Base-by-base conservation (phyloP, 2,329 filamentous ascomycete species). In the Penicillium sp. region DNA sequence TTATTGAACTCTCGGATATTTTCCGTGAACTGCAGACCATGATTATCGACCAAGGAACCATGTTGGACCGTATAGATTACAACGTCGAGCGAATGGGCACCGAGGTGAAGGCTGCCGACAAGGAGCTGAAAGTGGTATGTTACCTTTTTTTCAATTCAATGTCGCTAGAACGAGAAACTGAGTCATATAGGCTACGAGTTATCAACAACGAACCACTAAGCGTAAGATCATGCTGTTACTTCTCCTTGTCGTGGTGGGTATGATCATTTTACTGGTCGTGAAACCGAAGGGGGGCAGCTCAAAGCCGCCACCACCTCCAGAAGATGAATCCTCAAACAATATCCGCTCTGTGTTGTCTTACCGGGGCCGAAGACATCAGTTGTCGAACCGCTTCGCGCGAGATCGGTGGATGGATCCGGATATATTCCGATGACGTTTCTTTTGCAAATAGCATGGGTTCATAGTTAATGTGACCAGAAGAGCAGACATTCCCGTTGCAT, bases 11-110 rank as follows among this genome's bases (percentile, higher is more conserved):
- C 8, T 90, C 93, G 4, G 94, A 97, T 72, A 90, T 99, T 49
- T 99, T 99, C 79, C 90, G 95, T 60, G 94, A 99, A 68, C 79
- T 99, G 31, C 94, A 99, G 75, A 88, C 82, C 46, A 97, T 99
- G 92, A 91, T 95, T 65, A 92, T 96, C 63, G 89, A 94, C 70
- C 89, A 94, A 73, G 91, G 91, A 51, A 94, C 90, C 14, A 89
- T 95, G 83, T 82, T 96, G 22, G 92, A 96, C 74, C 88, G 94
- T 68, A 95, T 96, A 67, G 96, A 99, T 75, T 99, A 97, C 78
- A 99, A 99, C 67, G 92, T 99, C 51, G 94, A 99, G 76, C 84
- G 88, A 59, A 97, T 97, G 89, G 85, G 87, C n/a, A 87, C 86
- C 20, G 92, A 97, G 68, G 91, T 99, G 56, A 96, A 96, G 72